A percentile compares a stretch with the other conserved stretches of the same genome.
These are phyloP conservation scores for Pleomassaria siparia DNA, from an alignment of 2,329 filamentous ascomycete genomes.

Conservation along the genomic window DNA sequence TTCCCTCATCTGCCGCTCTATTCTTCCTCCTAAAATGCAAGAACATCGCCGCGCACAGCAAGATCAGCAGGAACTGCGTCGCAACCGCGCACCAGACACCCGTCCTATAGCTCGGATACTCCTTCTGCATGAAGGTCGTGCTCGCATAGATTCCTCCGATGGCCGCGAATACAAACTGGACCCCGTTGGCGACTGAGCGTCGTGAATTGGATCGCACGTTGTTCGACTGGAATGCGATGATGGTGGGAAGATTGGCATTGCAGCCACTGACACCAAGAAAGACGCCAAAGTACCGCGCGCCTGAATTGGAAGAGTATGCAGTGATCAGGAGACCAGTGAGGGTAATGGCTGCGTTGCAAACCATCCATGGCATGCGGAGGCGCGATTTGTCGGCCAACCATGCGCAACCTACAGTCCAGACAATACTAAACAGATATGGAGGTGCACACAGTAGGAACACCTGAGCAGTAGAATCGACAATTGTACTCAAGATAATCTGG, in stretches of 20 bases:
- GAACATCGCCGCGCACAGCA: slow-evolving; percentile 17
- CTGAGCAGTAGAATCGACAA: slow-evolving; percentile 26
- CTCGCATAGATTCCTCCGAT: slow-evolving; percentile 36
- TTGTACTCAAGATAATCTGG: slow-evolving; percentile 24
- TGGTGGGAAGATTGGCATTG: slow-evolving; percentile 34
- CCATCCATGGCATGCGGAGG: slow-evolving; percentile 33
- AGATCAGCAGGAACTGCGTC: slow-evolving; percentile 22
- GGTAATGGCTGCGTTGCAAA: slow-evolving; percentile 18
- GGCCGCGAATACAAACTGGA: slow-evolving; percentile 36
- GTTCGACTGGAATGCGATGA: slow-evolving; percentile 34
- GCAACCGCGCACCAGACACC: slow-evolving; percentile 30
- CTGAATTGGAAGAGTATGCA: slow-evolving; percentile 22
- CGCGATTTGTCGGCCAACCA: slow-evolving; percentile 37
- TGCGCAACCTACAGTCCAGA: slow-evolving; percentile 35
- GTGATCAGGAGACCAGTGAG: slow-evolving; percentile 20
- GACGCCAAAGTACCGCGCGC: slow-evolving; percentile 35
- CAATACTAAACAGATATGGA: slow-evolving; percentile 37
- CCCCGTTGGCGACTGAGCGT: slow-evolving; percentile 29
- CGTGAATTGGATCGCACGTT: slow-evolving; percentile 36
- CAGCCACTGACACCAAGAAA: slow-evolving; percentile 35
- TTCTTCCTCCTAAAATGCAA: slow-evolving; percentile 18
- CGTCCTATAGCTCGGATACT: slow-evolving; percentile 29
- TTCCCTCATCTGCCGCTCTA: slow-evolving; percentile 8
- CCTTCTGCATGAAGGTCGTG: slow-evolving; percentile 35
- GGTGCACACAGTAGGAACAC: slow-evolving; percentile 42